phyloP scores from a whole-genome alignment of 768 basidiomycete genomes.

The Coprinopsis marcescibilis region DNA sequence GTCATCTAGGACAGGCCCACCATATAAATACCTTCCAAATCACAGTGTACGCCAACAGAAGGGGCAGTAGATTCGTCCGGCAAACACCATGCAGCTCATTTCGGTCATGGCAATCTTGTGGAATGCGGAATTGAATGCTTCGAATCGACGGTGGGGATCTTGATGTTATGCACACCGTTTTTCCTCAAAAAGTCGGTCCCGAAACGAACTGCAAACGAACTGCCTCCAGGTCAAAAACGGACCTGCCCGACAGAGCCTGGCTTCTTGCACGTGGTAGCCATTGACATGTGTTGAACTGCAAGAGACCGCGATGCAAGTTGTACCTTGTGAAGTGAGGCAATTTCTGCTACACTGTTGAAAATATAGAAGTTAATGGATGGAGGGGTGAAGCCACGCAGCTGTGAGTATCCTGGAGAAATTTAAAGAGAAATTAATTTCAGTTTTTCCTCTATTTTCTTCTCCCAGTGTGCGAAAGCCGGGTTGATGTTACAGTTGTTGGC shows the following conservation, averaged over 20 bases:
- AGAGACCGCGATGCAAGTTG: too few relatives aligned
- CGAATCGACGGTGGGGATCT: conserved; percentile 16
- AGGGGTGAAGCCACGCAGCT: too few relatives aligned
- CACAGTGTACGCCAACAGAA: conserved; percentile 21
- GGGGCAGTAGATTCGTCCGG: conserved; percentile 26
- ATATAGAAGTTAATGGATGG: too few relatives aligned
- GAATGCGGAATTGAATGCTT: conserved; percentile 22
- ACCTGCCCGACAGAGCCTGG: conserved; percentile 13
- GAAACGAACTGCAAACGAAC: conserved; percentile 25
- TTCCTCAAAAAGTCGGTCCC: conserved; percentile 22
- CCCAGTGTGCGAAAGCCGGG: too few relatives aligned
- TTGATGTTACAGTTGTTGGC: too few relatives aligned
- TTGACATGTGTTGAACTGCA: conserved; percentile 17
- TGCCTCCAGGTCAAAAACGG: conserved; percentile 19
- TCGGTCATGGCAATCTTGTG: conserved; percentile 24
- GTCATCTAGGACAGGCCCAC: conserved; percentile 17
- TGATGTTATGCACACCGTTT: conserved; percentile 8
- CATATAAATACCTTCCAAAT: conserved; percentile 18
- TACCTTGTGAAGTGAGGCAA: too few relatives aligned
- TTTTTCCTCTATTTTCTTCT: too few relatives aligned
- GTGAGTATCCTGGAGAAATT: too few relatives aligned
- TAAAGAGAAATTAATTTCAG: too few relatives aligned
- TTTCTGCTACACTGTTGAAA: too few relatives aligned
- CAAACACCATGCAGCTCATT: conserved; percentile 27
- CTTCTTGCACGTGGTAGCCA: conserved; percentile 23